Evolutionary conservation across 2,329 filamentous ascomycete genomes (phyloP), one percentile per base, ranked within the genome.

Genomic region (Pseudogymnoascus sp.): DNA sequence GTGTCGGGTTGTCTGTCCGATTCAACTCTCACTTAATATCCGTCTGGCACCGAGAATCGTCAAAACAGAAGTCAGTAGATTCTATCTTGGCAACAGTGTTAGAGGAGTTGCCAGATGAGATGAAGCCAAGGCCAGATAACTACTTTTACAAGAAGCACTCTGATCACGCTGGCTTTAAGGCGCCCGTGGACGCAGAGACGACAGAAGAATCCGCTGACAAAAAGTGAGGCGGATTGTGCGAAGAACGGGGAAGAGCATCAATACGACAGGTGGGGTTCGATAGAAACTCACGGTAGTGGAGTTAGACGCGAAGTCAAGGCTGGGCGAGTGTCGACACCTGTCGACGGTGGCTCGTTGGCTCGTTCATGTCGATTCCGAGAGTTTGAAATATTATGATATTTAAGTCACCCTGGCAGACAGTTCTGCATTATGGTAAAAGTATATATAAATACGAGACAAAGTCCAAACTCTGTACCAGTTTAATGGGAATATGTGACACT

Each of bases 71-170:
- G 69, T 95, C 91, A 5, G 84, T 95, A 69, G 86, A 93, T 72
- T 84, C 81, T 67, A 82, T 97, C 65, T 81, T 93, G 59, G 78
- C 84, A 66, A 88, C 85, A 59, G 86, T 96, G 61, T 79, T 96
- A 59, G 83, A 87, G 61, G 85, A 90, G 68, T 79, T 97, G 31
- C 88, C 88, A 5, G 77, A 82, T 63, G 89, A 95, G 72, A 77
- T 96, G 68, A 81, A 81, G 64, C 91, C 91, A 40, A 89, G 88
- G 77, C 72, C 82, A 56, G 84, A 87, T 65, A 85, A 84, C 74
- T 92, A 90, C 78, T 87, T 86, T 75, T 97, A 96, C 79, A 95
- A 95, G 80, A 90, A 88, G 75, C 93, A 97, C 78, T 85, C 86
- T 47, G 91, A 96, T 74, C 92, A 97, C 76, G 86, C 87, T 63